A percentile compares a stretch with the other conserved stretches of the same genome.
phyloP scores from a whole-genome alignment of 208 protist species.

The Trypanosoma scelopori region DNA sequence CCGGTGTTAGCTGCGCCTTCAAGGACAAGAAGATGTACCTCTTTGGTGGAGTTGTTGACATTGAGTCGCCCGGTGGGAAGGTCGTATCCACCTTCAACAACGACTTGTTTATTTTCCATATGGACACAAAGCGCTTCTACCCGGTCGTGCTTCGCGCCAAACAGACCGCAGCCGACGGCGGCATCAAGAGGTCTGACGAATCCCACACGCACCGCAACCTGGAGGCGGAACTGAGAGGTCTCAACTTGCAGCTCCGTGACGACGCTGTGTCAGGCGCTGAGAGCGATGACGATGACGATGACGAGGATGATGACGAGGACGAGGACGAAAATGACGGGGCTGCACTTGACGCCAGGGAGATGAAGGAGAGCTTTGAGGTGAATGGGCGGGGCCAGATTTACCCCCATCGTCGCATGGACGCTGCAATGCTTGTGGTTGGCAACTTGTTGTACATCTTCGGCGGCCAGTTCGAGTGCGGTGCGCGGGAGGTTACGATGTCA shows the following conservation, averaged over 20 bases:
- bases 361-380: constrained; percentile 78
- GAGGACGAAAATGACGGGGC: constrained; percentile 3
- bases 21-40: constrained; percentile 87
- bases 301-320: constrained; percentile 36
- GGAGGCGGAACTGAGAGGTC: constrained; percentile 57
- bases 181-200: neutral
- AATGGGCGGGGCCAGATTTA: constrained; percentile 61
- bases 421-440: constrained; percentile 51
- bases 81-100: constrained; percentile 89
- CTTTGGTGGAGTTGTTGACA: constrained; percentile 91
- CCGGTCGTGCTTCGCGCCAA: constrained; percentile 69
- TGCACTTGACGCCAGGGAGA: constrained; percentile 23
- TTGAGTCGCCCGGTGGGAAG: constrained; percentile 81
- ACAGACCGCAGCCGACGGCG: constrained; percentile 5
- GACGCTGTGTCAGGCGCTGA: constrained; percentile 19
- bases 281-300: constrained; percentile 18
- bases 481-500: constrained; percentile 86
- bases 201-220: constrained; percentile 31
- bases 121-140: constrained; percentile 88
- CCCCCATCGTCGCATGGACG: constrained; percentile 87
- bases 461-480: constrained; percentile 87
- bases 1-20: constrained; percentile 54
- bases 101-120: constrained; percentile 91
- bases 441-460: constrained; percentile 88
- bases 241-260: constrained; percentile 39